A percentile compares a stretch with the other conserved stretches of the same genome.
These are phyloP conservation scores for Pulicaria dysenterica DNA, from an alignment of 129 eudicot genomes.

Conservation along the genomic window DNA sequence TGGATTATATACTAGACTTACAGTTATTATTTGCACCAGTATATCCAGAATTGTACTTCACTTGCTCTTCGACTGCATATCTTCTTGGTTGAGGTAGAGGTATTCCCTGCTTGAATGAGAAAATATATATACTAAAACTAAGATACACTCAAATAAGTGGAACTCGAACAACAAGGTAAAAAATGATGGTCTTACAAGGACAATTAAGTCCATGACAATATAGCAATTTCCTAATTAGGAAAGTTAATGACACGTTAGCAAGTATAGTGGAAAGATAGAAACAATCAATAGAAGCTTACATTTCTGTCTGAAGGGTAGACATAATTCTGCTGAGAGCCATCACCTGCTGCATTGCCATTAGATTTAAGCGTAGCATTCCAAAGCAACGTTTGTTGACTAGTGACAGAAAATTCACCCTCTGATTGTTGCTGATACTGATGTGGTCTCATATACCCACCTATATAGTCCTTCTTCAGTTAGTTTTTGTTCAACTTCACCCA, in stretches of 20 bases:
- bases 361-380: constrained; percentile 55
- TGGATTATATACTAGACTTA: constrained; percentile 37
- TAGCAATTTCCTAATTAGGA: not conserved
- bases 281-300: constrained; percentile 40
- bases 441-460: constrained; percentile 51
- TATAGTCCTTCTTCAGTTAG: constrained; percentile 30
- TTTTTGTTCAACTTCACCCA: constrained; percentile 18
- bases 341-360: constrained; percentile 29
- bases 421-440: constrained; percentile 37
- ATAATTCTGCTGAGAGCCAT: constrained; percentile 35
- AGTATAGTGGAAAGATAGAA: not conserved
- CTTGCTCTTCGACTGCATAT: constrained; percentile 40
- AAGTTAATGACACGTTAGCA: not conserved
- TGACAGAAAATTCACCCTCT: constrained; percentile 23
- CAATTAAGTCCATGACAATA: not conserved
- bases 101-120: constrained; percentile 34
- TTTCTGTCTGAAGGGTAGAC: constrained; percentile 36
- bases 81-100: constrained; percentile 32
- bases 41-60: constrained; percentile 36
- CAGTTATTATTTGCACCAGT: constrained; percentile 36
- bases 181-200: constrained; percentile 17
- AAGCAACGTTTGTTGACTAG: constrained; percentile 37
- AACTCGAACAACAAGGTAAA: constrained; percentile 27
- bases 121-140: too few relatives aligned
- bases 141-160: constrained; percentile 11